These are phyloP conservation scores for Fusarium cyanostomum DNA, from an alignment of 2,329 filamentous ascomycete genomes.

Conservation along the genomic window DNA sequence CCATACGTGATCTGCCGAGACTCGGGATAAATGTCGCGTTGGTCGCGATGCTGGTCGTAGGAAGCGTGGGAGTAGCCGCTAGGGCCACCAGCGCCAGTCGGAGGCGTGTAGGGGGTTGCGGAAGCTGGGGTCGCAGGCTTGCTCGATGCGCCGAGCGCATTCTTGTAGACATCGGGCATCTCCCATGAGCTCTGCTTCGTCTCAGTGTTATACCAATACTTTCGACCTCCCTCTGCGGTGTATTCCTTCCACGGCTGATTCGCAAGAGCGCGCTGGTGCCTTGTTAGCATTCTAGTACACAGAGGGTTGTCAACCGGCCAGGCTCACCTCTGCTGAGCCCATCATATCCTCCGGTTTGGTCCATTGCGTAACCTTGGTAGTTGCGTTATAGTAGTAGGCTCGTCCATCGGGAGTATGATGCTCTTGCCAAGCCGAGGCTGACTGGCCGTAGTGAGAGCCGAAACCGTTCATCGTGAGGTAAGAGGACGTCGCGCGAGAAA, in stretches of 20 bases:
- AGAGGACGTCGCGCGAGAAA: no score
- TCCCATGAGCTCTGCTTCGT: slow-evolving; percentile 95
- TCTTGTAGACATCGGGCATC: slow-evolving; percentile 85
- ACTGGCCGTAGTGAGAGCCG: slow-evolving; percentile 58
- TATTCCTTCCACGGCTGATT: slow-evolving; percentile 95
- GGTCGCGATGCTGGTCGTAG: slow-evolving; percentile 52
- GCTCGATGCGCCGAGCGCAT: slow-evolving; percentile 70
- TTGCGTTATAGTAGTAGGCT: slow-evolving; percentile 88
- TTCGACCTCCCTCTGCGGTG: slow-evolving; percentile 82
- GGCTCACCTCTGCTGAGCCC: slow-evolving; percentile 78
- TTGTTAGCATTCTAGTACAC: slow-evolving; percentile 18
- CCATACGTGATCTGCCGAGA: slow-evolving; percentile 67
- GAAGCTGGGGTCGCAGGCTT: slow-evolving; percentile 55
- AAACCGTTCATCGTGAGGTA: slow-evolving; percentile 65
- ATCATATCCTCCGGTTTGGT: slow-evolving; percentile 91
- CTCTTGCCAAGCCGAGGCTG: slow-evolving; percentile 77
- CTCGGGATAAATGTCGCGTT: slow-evolving; percentile 58
- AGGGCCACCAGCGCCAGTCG: slow-evolving; percentile 36
- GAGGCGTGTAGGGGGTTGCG: slow-evolving; percentile 55
- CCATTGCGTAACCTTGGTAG: slow-evolving; percentile 92
- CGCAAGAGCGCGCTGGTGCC: slow-evolving; percentile 74
- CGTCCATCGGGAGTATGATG: slow-evolving; percentile 83
- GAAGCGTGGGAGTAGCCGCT: slow-evolving; percentile 49
- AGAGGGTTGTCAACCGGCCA: background rate
- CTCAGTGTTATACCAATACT: slow-evolving; percentile 96